A percentile compares a stretch with the other conserved stretches of the same genome.
phyloP scores from a whole-genome alignment of 371 early-diverging fungal genomes.

The Mortierella sp. region DNA sequence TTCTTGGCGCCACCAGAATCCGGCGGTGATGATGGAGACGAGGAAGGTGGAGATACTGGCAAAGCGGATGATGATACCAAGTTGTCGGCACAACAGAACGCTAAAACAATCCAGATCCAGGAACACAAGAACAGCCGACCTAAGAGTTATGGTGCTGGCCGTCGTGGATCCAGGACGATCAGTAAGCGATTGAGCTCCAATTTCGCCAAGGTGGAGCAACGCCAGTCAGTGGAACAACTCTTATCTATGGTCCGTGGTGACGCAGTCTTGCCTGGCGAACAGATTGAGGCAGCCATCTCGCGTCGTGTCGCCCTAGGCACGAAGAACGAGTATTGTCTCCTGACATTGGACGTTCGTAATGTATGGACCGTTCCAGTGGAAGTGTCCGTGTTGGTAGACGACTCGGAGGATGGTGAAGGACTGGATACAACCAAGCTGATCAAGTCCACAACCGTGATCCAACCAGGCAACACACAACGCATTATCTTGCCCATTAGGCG shows the following conservation, averaged over 20 bases:
- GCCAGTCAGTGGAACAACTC: slow-evolving; percentile 48
- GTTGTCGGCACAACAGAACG: neutral
- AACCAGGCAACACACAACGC: slow-evolving; percentile 66
- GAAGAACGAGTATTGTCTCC: slow-evolving; percentile 73
- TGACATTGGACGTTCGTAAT: slow-evolving; percentile 85
- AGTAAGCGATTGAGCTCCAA: slow-evolving; percentile 44
- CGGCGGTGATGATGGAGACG: too few species aligned
- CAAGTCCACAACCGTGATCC: slow-evolving; percentile 60
- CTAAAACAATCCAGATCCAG: slow-evolving; percentile 16
- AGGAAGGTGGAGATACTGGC: too few species aligned
- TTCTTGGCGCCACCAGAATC: slow-evolving; percentile 48
- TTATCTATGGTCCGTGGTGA: slow-evolving; percentile 46
- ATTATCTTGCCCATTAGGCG: slow-evolving; percentile 77
- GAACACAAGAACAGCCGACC: slow-evolving; percentile 1
- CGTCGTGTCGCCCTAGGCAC: slow-evolving; percentile 41
- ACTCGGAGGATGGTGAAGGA: slow-evolving; percentile 55
- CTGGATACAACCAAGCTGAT: slow-evolving; percentile 48
- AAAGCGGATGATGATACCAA: slow-evolving; percentile 3
- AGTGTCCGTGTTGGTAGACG: slow-evolving; percentile 71
- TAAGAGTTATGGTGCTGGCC: slow-evolving; percentile 23
- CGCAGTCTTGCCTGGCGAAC: slow-evolving; percentile 38
- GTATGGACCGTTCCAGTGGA: slow-evolving; percentile 78
- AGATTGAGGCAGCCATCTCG: slow-evolving; percentile 48
- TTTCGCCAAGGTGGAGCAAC: slow-evolving; percentile 48
- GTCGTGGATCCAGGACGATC: slow-evolving; percentile 53